A percentile compares a stretch with the other conserved stretches of the same genome.
These are phyloP conservation scores for Coffea eugenioides DNA, from an alignment of 257 asterid genomes.

Conservation along the genomic window DNA sequence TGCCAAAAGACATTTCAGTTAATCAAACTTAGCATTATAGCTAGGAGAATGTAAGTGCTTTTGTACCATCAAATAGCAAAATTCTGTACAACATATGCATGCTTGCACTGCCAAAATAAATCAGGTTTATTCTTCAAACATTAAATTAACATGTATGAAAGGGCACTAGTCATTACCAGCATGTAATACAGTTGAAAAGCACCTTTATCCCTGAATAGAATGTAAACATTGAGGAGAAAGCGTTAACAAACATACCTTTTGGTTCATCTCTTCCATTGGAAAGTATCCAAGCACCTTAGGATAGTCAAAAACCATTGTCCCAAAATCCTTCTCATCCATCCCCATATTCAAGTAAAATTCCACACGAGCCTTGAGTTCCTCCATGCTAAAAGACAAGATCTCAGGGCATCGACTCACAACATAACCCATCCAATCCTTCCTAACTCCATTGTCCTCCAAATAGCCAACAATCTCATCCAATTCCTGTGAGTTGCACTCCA, in stretches of 20 bases:
- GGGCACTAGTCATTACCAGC: no score
- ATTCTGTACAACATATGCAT: not conserved
- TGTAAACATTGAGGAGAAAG: not conserved
- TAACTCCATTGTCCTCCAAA: conserved; percentile 72
- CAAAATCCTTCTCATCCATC: conserved; percentile 76
- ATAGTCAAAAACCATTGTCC: conserved; percentile 89
- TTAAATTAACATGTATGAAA: not conserved
- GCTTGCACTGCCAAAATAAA: not conserved
- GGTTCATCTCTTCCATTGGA: conserved; percentile 88
- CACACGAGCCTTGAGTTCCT: conserved; percentile 54
- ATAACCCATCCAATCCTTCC: conserved; percentile 89
- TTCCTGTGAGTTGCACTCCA: conserved; percentile 55
- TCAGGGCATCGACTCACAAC: conserved; percentile 83
- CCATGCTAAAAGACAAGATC: conserved; percentile 67
- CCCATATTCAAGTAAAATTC: conserved; percentile 76
- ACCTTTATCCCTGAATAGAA: no score
- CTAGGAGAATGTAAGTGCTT: not conserved
- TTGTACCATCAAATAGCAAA: not conserved
- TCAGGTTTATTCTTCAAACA: not conserved
- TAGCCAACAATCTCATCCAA: conserved; percentile 55
- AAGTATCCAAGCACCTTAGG: conserved; percentile 86
- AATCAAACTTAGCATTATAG: not conserved
- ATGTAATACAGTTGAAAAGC: no score
- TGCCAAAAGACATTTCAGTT: not conserved
- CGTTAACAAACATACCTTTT: conserved; percentile 51